Evolutionary conservation across 129 eudicot genomes (phyloP).

Genomic region (Heracleum sosnowskyi): DNA sequence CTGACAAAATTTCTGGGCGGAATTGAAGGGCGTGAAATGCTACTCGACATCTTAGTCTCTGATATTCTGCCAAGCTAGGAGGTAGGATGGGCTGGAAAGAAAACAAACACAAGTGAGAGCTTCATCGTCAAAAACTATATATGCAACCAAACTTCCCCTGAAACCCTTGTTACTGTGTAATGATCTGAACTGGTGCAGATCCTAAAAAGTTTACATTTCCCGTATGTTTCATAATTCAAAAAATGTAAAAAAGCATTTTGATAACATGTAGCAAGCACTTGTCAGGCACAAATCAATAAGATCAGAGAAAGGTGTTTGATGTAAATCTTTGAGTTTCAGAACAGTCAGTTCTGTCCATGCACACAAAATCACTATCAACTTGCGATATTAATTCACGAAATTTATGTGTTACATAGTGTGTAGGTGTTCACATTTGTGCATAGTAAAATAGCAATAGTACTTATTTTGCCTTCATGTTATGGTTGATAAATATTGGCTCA

Average conservation of each 20-base stretch:
- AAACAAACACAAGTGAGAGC: conserved; percentile 13
- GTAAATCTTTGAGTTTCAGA: not conserved
- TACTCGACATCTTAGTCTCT: conserved; percentile 95
- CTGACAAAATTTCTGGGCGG: conserved; percentile 65
- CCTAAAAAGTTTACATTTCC: not conserved
- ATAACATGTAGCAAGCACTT: not conserved
- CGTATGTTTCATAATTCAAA: not conserved
- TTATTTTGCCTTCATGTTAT: not conserved
- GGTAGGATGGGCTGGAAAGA: conserved; percentile 62
- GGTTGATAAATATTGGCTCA: not conserved
- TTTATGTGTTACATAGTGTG: not conserved
- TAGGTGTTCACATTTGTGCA: not conserved
- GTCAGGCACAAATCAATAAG: not conserved
- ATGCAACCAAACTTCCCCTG: not conserved
- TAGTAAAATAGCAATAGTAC: not conserved
- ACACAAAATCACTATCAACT: not conserved
- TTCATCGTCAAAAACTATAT: not conserved
- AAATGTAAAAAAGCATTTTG: not conserved
- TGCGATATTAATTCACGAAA: not conserved
- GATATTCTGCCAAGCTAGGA: conserved; percentile 71
- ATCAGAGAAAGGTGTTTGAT: not conserved
- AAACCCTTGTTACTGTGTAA: not conserved
- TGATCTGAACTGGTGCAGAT: not conserved
- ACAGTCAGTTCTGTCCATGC: not conserved
- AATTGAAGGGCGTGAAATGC: conserved; percentile 91